A percentile compares a stretch with the other conserved stretches of the same genome.
These are phyloP conservation scores for Wallacemonas rigidus DNA, from an alignment of 208 protist species.

Conservation along the genomic window DNA sequence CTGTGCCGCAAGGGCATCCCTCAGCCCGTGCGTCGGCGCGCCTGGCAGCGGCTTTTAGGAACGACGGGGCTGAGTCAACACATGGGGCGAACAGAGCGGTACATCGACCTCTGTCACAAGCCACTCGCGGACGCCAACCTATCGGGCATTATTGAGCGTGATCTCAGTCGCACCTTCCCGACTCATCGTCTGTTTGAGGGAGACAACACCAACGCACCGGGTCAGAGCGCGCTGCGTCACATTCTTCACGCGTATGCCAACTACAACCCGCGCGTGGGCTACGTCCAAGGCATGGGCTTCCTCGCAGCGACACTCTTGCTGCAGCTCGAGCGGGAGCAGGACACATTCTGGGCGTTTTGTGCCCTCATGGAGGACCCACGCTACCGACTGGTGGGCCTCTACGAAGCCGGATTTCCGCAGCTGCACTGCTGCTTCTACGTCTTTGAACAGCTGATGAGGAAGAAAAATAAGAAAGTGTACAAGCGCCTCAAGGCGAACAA, in stretches of 20 bases:
- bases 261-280: conserved; percentile 73
- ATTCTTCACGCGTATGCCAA: conserved; percentile 85
- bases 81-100: conserved; percentile 21
- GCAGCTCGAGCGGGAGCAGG: conserved; percentile 80
- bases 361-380: conserved; percentile 75
- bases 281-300: conserved; percentile 94
- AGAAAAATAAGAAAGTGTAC: conserved; percentile 41
- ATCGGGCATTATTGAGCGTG: conserved; percentile 73
- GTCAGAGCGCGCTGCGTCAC: conserved; percentile 63
- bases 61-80: conserved; percentile 24
- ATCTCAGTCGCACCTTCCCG: conserved; percentile 88
- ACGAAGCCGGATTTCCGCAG: conserved; percentile 73
- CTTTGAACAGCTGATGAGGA: conserved; percentile 61
- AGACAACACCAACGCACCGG: conserved; percentile 19
- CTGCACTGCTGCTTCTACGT: conserved; percentile 73
- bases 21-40: conserved; percentile 39
- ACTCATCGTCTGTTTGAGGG: conserved; percentile 74
- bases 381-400: conserved; percentile 68
- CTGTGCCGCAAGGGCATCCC: conserved; percentile 80
- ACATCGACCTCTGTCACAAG: conserved; percentile 34
- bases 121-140: conserved; percentile 31
- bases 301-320: conserved; percentile 82
- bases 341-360: conserved; percentile 84
- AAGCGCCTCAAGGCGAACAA: conserved; percentile 33
- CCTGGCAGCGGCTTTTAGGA: conserved; percentile 77